Percentiles rank a stretch among this genome's conserved stretches.
Evolutionary conservation across 345 rosid species (phyloP).

Genomic region (Kernera saxatilis): DNA sequence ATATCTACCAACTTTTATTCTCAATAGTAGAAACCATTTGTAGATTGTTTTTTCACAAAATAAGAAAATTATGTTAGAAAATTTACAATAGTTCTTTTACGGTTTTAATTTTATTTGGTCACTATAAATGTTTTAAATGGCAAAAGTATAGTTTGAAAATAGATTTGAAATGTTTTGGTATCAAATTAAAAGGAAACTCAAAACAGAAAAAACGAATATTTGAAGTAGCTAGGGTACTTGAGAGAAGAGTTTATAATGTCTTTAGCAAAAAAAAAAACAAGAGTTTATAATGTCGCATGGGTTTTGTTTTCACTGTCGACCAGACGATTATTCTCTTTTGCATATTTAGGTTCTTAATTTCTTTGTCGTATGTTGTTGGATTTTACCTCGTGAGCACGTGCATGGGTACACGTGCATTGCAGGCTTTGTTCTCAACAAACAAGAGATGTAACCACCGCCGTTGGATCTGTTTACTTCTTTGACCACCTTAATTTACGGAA

Average conservation of each 20-base stretch:
- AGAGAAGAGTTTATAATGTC: neutral
- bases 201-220: conserved; percentile 10
- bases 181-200: neutral
- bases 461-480: conserved; percentile 30
- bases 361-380: conserved; percentile 68
- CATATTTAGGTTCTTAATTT: conserved; percentile 27
- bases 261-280: no score
- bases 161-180: neutral
- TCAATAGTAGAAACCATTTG: neutral
- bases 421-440: conserved; percentile 34
- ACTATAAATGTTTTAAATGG: neutral
- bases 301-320: conserved; percentile 29
- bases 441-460: conserved; percentile 19
- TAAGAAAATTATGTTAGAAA: neutral
- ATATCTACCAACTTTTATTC: conserved; percentile 38
- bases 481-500: conserved; percentile 22
- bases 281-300: conserved; percentile 14
- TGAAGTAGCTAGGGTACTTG: neutral
- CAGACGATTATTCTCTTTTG: conserved; percentile 70
- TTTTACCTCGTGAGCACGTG: conserved; percentile 41
- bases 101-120: neutral
- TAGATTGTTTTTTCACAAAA: neutral
- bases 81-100: neutral
- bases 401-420: conserved; percentile 39
- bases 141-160: neutral